Percentiles rank a stretch among this genome's conserved stretches.
Evolutionary conservation across 1,139 yeast genomes (phyloP).

Genomic region (Suhomyces yuchorum): DNA sequence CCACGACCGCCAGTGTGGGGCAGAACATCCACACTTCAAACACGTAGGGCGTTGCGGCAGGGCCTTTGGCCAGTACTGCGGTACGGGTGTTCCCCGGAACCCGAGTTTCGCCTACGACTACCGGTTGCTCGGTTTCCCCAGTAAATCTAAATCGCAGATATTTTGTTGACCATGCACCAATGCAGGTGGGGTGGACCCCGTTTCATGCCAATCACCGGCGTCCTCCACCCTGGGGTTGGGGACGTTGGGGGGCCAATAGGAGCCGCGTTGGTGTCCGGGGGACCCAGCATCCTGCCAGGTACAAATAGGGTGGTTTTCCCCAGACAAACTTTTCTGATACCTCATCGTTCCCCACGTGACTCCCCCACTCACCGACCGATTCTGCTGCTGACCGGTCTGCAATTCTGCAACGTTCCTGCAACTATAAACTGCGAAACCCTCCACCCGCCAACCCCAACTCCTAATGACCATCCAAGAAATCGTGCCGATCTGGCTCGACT

Average conservation of each 20-base stretch:
- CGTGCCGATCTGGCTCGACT: conserved; percentile 83
- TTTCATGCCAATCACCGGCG: background rate
- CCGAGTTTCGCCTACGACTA: background rate
- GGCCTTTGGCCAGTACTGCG: background rate
- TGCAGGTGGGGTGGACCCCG: background rate
- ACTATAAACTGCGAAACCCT: background rate
- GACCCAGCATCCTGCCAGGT: background rate
- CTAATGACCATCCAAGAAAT: conserved; percentile 21
- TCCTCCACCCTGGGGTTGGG: background rate
- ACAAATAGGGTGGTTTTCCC: background rate
- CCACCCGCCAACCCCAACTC: background rate
- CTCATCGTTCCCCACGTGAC: background rate
- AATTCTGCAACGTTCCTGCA: too few species aligned
- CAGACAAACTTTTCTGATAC: background rate
- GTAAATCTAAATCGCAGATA: background rate
- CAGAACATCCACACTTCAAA: background rate
- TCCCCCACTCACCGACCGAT: background rate
- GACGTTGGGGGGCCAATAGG: background rate
- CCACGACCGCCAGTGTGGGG: background rate
- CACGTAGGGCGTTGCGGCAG: background rate
- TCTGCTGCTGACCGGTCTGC: background rate
- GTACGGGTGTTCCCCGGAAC: background rate
- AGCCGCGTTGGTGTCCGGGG: too few species aligned
- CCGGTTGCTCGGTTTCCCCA: background rate
- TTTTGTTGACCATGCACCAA: background rate